phyloP scores from a whole-genome alignment of 2,329 filamentous ascomycete genomes.

The Westerdykella sp. region DNA sequence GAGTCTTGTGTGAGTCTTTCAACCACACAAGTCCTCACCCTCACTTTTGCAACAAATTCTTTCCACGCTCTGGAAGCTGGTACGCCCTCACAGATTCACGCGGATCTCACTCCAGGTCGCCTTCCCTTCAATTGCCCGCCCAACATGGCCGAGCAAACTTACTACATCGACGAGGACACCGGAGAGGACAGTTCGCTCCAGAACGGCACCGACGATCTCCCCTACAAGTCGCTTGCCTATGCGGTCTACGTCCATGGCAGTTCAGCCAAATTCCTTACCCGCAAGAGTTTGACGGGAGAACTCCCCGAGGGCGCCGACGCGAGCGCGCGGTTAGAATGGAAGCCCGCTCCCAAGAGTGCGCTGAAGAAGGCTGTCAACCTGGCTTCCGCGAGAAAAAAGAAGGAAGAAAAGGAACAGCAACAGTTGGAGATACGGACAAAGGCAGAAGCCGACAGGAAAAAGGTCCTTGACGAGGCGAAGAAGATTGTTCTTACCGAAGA shows the following conservation, averaged over 20 bases:
- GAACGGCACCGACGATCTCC: constrained; percentile 65
- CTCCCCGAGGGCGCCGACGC: constrained; percentile 49
- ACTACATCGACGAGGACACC: constrained; percentile 76
- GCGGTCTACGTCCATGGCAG: constrained; percentile 68
- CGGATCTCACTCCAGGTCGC: too few relatives aligned
- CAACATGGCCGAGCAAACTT: constrained; percentile 36
- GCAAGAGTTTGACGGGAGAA: constrained; percentile 46
- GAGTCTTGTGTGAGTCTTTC: too few relatives aligned
- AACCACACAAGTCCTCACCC: neutral
- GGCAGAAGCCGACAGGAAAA: constrained; percentile 63
- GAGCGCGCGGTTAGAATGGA: constrained; percentile 63
- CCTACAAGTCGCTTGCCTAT: constrained; percentile 74
- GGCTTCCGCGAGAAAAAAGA: constrained; percentile 73
- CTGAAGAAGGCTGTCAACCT: constrained; percentile 77
- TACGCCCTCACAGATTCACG: too few relatives aligned
- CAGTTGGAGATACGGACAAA: constrained; percentile 65
- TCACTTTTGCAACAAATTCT: neutral
- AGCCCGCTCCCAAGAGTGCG: constrained; percentile 74
- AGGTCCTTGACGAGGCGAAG: constrained; percentile 74
- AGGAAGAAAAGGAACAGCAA: constrained; percentile 71
- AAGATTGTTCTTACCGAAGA: constrained; percentile 68
- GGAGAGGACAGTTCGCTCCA: constrained; percentile 62
- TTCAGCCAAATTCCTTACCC: constrained; percentile 58
- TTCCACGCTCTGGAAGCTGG: neutral
- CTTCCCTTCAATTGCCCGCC: constrained; percentile 1